A percentile compares a stretch with the other conserved stretches of the same genome.
These are phyloP conservation scores for Mortierella sp. DNA, from an alignment of 371 early-diverging fungal species.

Conservation along the genomic window DNA sequence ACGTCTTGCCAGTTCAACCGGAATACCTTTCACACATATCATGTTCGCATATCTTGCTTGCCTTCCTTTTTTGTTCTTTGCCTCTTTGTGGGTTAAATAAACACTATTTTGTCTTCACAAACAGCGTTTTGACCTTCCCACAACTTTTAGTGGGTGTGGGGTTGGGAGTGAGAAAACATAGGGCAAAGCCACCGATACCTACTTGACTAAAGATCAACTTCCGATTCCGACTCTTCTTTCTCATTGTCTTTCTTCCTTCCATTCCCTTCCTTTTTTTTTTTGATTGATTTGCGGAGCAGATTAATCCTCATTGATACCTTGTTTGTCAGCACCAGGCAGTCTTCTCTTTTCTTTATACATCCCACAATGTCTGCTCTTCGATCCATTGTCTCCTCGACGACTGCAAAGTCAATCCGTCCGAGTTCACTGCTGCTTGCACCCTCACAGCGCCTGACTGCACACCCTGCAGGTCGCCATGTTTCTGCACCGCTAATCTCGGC, in stretches of 20 bases:
- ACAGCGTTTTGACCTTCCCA: no score
- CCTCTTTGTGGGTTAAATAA: no score
- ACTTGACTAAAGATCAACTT: not conserved
- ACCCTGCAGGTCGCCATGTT: slow-evolving; percentile 28
- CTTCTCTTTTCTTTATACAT: not conserved
- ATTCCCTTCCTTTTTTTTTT: slow-evolving; percentile 4
- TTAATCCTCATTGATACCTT: not conserved
- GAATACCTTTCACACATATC: no score
- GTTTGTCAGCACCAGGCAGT: not conserved
- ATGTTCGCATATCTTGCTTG: no score
- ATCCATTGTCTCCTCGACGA: slow-evolving; percentile 44
- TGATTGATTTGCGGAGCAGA: no score
- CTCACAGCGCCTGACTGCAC: slow-evolving; percentile 47
- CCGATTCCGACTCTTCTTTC: slow-evolving; percentile 17
- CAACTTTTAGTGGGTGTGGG: no score
- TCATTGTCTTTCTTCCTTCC: no score
- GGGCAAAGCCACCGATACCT: not conserved
- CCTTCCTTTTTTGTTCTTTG: no score
- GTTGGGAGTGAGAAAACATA: no score
- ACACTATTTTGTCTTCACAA: no score
- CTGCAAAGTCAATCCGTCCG: slow-evolving; percentile 40
- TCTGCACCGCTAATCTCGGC: slow-evolving; percentile 37
- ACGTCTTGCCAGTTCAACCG: no score
- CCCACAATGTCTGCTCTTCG: slow-evolving; percentile 51
- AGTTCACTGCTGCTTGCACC: slow-evolving; percentile 29